Conservation (phyloP, 2,329 filamentous ascomycete genomes). For the Capronia epimyces region DNA sequence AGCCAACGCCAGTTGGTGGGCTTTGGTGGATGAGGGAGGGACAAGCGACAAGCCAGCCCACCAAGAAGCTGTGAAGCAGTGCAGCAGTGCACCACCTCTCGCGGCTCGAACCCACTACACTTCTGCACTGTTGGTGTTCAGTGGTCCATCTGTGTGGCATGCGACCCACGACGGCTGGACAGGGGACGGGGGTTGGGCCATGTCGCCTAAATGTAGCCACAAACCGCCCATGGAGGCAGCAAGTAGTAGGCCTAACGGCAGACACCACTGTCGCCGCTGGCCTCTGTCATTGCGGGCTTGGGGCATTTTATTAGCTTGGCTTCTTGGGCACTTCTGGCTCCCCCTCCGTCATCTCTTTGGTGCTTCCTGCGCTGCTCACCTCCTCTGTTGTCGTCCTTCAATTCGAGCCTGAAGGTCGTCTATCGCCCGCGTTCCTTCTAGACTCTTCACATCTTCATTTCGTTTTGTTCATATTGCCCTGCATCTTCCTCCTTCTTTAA, state of each 20-base stretch:
- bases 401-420: background rate
- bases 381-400: background rate
- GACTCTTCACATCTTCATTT: background rate
- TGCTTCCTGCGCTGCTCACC: background rate
- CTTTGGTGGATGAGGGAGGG: no score
- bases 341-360: background rate
- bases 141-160: background rate
- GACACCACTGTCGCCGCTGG: no score
- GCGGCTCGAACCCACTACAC: no score
- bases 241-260: no score
- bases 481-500: background rate
- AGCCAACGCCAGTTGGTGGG: no score
- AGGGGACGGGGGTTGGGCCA: background rate
- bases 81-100: no score
- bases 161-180: background rate
- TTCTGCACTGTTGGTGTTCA: background rate
- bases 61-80: no score
- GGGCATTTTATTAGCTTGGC: background rate
- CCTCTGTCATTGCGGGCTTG: background rate
- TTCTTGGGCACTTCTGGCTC: background rate
- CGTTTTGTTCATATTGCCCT: background rate
- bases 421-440: background rate
- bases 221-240: no score
- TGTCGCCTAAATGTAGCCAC: background rate
- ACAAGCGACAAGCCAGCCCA: no score